Percentiles rank a stretch among this genome's conserved stretches.
Evolutionary conservation across 371 early-diverging fungal genomes (phyloP).

Genomic region (Mortierella sp.): DNA sequence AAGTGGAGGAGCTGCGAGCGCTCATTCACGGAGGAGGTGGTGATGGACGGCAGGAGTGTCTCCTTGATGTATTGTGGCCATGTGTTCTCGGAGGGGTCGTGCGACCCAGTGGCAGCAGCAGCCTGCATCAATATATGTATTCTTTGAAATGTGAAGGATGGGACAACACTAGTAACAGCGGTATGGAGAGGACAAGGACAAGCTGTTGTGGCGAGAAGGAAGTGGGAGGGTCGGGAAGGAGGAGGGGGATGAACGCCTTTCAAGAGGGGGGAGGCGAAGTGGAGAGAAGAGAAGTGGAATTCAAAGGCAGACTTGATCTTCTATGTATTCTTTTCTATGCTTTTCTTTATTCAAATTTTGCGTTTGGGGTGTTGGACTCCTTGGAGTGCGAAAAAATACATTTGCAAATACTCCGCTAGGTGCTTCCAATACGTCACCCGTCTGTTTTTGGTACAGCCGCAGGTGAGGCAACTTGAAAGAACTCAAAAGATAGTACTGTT

Average conservation of each 20-base stretch:
- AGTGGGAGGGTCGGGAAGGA: background rate
- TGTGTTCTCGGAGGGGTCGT: slow-evolving; percentile 63
- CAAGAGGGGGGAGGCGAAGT: slow-evolving; percentile 2
- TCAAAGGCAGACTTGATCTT: slow-evolving; percentile 17
- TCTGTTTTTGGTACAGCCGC: too few species aligned
- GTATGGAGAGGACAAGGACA: slow-evolving; percentile 8
- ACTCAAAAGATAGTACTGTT: too few species aligned
- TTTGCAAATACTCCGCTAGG: background rate
- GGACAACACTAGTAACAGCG: slow-evolving; percentile 2
- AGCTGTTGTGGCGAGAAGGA: slow-evolving; percentile 4
- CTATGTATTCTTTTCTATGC: slow-evolving; percentile 17
- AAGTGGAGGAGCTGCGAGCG: slow-evolving; percentile 71
- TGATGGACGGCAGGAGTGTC: slow-evolving; percentile 65
- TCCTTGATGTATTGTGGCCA: slow-evolving; percentile 74
- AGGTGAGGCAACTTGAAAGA: too few species aligned
- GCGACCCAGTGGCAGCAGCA: slow-evolving; percentile 42
- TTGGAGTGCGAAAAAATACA: background rate
- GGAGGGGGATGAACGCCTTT: slow-evolving; percentile 9
- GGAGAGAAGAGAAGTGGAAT: slow-evolving; percentile 2
- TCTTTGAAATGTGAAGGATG: slow-evolving; percentile 4
- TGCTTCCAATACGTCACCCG: slow-evolving; percentile 3
- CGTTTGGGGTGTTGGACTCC: slow-evolving; percentile 1
- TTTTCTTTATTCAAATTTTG: slow-evolving; percentile 10
- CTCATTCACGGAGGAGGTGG: slow-evolving; percentile 65
- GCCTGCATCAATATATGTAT: slow-evolving; percentile 38